phyloP scores from a whole-genome alignment of 2,329 filamentous ascomycete genomes.

The Nannizzia gypsea region DNA sequence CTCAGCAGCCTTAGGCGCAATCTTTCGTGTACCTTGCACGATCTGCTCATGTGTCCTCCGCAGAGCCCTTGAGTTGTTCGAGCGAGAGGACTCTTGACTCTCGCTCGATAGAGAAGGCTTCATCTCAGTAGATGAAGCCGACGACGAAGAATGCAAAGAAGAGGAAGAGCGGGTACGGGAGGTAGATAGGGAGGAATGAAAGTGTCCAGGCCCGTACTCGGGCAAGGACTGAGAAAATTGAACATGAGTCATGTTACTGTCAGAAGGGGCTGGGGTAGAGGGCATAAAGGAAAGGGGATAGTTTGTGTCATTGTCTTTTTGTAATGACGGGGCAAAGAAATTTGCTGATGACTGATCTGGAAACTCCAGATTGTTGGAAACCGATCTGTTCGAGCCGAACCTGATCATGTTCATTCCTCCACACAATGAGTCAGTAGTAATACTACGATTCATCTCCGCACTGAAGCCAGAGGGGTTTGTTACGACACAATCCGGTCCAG shows the following conservation, averaged over 20 bases:
- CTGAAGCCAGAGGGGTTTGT: slow-evolving; percentile 7
- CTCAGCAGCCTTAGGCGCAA: slow-evolving; percentile 38
- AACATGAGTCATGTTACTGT: slow-evolving; percentile 21
- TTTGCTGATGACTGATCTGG: slow-evolving; percentile 19
- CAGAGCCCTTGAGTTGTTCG: slow-evolving; percentile 33
- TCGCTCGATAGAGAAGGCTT: slow-evolving; percentile 38
- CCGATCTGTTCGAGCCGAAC: slow-evolving; percentile 31
- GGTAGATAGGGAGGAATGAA: slow-evolving; percentile 20
- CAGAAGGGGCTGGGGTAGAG: slow-evolving; percentile 16
- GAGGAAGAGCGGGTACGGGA: slow-evolving; percentile 25
- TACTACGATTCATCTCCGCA: slow-evolving; percentile 36
- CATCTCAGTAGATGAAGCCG: slow-evolving; percentile 38
- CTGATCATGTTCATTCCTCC: slow-evolving; percentile 35
- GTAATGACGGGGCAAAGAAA: slow-evolving; percentile 20
- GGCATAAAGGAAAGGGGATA: slow-evolving; percentile 18
- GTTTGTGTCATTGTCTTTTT: slow-evolving; percentile 21
- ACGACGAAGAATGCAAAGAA: slow-evolving; percentile 21
- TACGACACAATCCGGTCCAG: slow-evolving; percentile 8
- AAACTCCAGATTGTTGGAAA: slow-evolving; percentile 17
- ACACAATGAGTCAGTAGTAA: slow-evolving; percentile 35
- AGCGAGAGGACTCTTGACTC: slow-evolving; percentile 35
- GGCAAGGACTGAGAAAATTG: slow-evolving; percentile 22
- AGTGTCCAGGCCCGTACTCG: slow-evolving; percentile 23
- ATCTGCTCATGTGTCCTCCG: slow-evolving; percentile 40
- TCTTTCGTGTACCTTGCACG: slow-evolving; percentile 36